These are phyloP conservation scores for Lentinula edodes DNA, from an alignment of 768 basidiomycete species.

Conservation along the genomic window DNA sequence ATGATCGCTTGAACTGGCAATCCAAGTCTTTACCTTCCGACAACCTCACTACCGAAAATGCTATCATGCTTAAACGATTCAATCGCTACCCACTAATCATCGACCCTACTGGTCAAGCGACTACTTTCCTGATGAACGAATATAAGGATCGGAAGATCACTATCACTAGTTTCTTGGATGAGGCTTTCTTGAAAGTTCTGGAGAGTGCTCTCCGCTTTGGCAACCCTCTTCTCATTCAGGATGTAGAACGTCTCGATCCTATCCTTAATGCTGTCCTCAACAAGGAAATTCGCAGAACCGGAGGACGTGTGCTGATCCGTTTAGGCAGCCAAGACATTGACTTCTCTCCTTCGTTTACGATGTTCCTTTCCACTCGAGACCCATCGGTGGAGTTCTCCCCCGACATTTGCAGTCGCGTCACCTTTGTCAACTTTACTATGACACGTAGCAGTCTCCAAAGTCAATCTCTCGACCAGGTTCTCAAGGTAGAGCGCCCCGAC, in stretches of 20 bases:
- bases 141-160: constrained; percentile 96
- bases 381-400: constrained; percentile 97
- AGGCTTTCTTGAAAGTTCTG: constrained; percentile 96
- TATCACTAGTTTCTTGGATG: constrained; percentile 97
- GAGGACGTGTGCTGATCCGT: constrained; percentile 95
- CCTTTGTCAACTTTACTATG: constrained; percentile 98
- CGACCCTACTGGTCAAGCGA: constrained; percentile 97
- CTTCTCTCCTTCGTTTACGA: constrained; percentile 98
- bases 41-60: constrained; percentile 95
- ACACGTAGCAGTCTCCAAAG: constrained; percentile 97
- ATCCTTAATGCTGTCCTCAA: constrained; percentile 97
- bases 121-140: constrained; percentile 88
- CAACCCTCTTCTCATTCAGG: constrained; percentile 94
- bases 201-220: constrained; percentile 99
- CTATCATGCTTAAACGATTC: constrained; percentile 99
- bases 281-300: constrained; percentile 92
- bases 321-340: constrained; percentile 98
- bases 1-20: constrained; percentile 94
- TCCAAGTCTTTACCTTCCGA: constrained; percentile 94
- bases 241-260: constrained; percentile 96
- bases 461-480: constrained; percentile 94
- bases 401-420: constrained; percentile 96
- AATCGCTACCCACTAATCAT: constrained; percentile 97
- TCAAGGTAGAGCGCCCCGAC: constrained; percentile 95
- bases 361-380: constrained; percentile 97